Conservation (phyloP, 331 rosid genomes). For the Malus hybrid region DNA sequence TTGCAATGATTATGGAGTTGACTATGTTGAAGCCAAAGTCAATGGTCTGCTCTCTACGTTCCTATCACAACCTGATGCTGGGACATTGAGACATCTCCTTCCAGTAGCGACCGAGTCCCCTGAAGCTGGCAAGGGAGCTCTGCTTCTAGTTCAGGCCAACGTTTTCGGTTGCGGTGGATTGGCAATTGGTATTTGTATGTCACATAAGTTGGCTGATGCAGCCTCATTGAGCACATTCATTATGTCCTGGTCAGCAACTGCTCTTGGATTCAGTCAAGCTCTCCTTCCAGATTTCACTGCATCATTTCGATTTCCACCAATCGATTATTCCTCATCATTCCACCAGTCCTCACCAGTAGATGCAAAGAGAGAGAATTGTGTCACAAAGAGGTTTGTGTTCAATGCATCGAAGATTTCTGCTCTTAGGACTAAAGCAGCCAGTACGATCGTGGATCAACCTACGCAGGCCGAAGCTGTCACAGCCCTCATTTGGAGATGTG, state of each 20-base stretch:
- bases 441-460: not conserved
- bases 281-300: constrained; percentile 9
- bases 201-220: constrained; percentile 33
- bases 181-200: constrained; percentile 18
- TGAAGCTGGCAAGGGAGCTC: not conserved
- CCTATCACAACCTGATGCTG: constrained; percentile 1
- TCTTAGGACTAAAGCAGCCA: constrained; percentile 1
- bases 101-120: constrained; percentile 5
- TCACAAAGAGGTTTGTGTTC: constrained; percentile 26
- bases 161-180: constrained; percentile 33
- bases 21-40: constrained; percentile 20
- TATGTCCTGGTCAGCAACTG: constrained; percentile 16
- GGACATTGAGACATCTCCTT: not conserved
- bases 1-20: constrained; percentile 30
- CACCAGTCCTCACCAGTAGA: not conserved
- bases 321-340: not conserved
- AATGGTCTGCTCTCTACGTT: not conserved
- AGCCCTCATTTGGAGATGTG: constrained; percentile 31
- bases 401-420: constrained; percentile 8
- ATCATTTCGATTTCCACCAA: constrained; percentile 7
- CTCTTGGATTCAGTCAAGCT: not conserved
- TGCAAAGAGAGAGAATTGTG: not conserved
- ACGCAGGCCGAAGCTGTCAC: constrained; percentile 20
- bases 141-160: constrained; percentile 18
- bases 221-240: constrained; percentile 10